Evolutionary conservation across 108 stramenopile genomes (phyloP), one percentile per base, ranked within the genome.

Genomic region (Fragilaria crotonensis): DNA sequence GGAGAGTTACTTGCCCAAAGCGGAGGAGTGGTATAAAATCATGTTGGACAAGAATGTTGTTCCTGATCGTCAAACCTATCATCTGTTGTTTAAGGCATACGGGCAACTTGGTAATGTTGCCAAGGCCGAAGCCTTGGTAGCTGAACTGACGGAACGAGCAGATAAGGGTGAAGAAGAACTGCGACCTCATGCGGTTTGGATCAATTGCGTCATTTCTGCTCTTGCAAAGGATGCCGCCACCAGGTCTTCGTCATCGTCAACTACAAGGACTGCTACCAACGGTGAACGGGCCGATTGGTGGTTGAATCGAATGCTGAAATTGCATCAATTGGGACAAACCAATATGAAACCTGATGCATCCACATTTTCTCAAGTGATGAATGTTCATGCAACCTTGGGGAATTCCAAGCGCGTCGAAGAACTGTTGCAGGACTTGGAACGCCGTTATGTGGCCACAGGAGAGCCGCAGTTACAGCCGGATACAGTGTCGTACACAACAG

Each of bases 51-150:
- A 48, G 22, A 27, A 19, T 9, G 19, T 28, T 33, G 21, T 26
- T 11, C 49, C 66, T 1, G 66, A 67, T 45, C 23, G 50, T 21
- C 36, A 67, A 27, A 59, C 66, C 17, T 59, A 53, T 58, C 59
- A 59, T 44, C 45, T 32, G 41, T 41, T 67, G 19, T 45, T 67
- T 30, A 31, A 52, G 7, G n/a, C 36, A 22, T 59, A 67, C 32
- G 50, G 27, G 18, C 25, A 17, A 17, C 19, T 1, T 9, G 66
- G 66, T n/a, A 29, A 59, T 29, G 49, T 27, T 1, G 45, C 52
- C 21, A 53, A 59, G 54, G 57, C 66, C 2, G 51, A 67, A n/a
- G 0, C 26, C 0, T 18, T 67, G 58, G 33, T 67, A 14, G 25
- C n/a, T 20, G 30, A 67, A 17, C 19, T 67, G 21, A 29, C 59